A percentile compares a stretch with the other conserved stretches of the same genome.
Conservation (phyloP, 129 eudicot genomes). For the Ambrosia trifida region DNA sequence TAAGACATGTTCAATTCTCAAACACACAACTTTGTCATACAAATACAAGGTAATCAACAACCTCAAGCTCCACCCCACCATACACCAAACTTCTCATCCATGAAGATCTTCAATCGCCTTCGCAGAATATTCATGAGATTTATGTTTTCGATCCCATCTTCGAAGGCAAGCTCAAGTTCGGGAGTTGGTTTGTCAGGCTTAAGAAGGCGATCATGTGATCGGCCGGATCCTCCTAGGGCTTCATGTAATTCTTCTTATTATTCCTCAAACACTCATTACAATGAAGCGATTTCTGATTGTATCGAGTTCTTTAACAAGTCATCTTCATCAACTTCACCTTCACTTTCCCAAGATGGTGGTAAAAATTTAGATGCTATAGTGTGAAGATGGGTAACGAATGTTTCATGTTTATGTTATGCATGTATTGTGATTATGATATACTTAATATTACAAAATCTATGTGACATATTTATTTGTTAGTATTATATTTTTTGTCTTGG, state of each 20-base stretch:
- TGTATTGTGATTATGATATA: background rate
- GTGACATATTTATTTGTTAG: background rate
- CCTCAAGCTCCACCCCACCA: slow-evolving; percentile 17
- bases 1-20: slow-evolving; percentile 35
- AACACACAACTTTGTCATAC: slow-evolving; percentile 38
- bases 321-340: slow-evolving; percentile 34
- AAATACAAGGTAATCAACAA: slow-evolving; percentile 30
- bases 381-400: slow-evolving; percentile 37
- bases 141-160: slow-evolving; percentile 43
- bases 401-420: slow-evolving; percentile 13
- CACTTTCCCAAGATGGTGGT: slow-evolving; percentile 42
- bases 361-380: slow-evolving; percentile 49
- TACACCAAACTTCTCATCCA: slow-evolving; percentile 41
- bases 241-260: slow-evolving; percentile 62
- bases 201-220: slow-evolving; percentile 37
- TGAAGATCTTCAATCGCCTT: slow-evolving; percentile 64
- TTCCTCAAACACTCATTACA: slow-evolving; percentile 58
- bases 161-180: slow-evolving; percentile 16
- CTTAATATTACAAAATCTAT: background rate
- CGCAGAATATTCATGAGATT: slow-evolving; percentile 56
- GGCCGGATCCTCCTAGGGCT: slow-evolving; percentile 56
- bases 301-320: slow-evolving; percentile 76
- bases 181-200: background rate
- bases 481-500: background rate
- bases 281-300: slow-evolving; percentile 76